These are phyloP conservation scores for Herpetomonas tarakana DNA, from an alignment of 208 protist genomes.

Conservation along the genomic window DNA sequence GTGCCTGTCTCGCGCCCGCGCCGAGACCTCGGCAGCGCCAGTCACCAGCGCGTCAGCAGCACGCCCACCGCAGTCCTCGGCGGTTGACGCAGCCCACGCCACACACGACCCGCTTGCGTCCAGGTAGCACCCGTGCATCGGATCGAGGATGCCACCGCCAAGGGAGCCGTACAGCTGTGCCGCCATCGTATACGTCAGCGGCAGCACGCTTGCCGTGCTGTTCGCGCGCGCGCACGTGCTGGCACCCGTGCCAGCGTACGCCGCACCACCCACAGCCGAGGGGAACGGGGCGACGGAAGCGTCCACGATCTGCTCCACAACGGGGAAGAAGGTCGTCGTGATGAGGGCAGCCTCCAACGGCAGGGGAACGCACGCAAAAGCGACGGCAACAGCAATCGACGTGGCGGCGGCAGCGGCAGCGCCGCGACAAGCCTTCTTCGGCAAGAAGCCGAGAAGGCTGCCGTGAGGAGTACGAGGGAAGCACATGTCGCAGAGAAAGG, in stretches of 20 bases:
- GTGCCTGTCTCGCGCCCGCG: background rate
- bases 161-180: background rate
- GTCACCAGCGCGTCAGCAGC: background rate
- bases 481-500: background rate
- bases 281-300: background rate
- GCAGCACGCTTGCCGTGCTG: background rate
- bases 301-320: background rate
- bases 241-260: background rate
- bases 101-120: background rate
- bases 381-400: background rate
- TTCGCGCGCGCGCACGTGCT: background rate
- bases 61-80: background rate
- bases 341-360: background rate
- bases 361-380: background rate
- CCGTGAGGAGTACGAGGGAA: background rate
- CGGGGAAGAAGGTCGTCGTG: background rate
- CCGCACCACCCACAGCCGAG: background rate
- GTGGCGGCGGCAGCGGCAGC: too few species aligned
- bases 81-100: background rate
- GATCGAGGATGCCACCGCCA: background rate
- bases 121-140: background rate
- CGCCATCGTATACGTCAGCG: background rate
- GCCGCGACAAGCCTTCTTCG: too few species aligned
- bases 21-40: background rate
- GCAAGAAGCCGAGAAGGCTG: background rate